phyloP scores from a whole-genome alignment of 140 eudicot genomes.

The Cichorium intybus region DNA sequence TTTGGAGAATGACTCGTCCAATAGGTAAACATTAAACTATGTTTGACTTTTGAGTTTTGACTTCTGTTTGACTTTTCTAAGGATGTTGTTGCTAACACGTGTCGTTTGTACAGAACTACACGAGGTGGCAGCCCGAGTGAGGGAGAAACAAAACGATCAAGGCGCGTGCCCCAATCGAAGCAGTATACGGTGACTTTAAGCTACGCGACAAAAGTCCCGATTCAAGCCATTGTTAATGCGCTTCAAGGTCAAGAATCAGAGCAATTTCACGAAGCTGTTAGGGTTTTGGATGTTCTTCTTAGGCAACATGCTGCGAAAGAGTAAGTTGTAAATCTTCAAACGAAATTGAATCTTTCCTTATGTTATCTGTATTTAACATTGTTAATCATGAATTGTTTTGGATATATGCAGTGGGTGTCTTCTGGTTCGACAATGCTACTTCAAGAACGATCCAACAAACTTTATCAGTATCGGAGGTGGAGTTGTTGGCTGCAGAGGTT shows the following conservation, averaged over 20 bases:
- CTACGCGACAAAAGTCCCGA: constrained; percentile 52
- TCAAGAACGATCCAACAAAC: constrained; percentile 51
- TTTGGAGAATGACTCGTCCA: constrained; percentile 36
- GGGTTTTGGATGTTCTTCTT: constrained; percentile 55
- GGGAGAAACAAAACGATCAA: constrained; percentile 44
- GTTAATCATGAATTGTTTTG: neutral
- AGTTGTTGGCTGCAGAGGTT: constrained; percentile 67
- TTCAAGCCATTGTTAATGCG: constrained; percentile 45
- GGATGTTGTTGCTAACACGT: neutral
- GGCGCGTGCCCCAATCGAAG: constrained; percentile 39
- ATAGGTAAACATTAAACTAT: constrained; percentile 36
- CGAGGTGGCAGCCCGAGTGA: constrained; percentile 30
- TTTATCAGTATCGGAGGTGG: constrained; percentile 64
- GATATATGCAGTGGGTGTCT: constrained; percentile 56
- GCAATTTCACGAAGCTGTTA: constrained; percentile 47
- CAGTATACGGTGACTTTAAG: constrained; percentile 45
- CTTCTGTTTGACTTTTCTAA: neutral
- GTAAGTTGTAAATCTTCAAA: constrained; percentile 27
- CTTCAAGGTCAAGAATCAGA: constrained; percentile 46
- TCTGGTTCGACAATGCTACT: constrained; percentile 71
- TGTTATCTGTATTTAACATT: neutral
- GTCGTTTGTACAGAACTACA: constrained; percentile 21
- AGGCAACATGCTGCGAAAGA: constrained; percentile 60
- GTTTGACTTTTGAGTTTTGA: neutral
- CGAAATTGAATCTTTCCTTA: neutral